These are phyloP conservation scores for Hypoxylon fragiforme DNA, from an alignment of 495 filamentous ascomycete genomes.

Conservation along the genomic window DNA sequence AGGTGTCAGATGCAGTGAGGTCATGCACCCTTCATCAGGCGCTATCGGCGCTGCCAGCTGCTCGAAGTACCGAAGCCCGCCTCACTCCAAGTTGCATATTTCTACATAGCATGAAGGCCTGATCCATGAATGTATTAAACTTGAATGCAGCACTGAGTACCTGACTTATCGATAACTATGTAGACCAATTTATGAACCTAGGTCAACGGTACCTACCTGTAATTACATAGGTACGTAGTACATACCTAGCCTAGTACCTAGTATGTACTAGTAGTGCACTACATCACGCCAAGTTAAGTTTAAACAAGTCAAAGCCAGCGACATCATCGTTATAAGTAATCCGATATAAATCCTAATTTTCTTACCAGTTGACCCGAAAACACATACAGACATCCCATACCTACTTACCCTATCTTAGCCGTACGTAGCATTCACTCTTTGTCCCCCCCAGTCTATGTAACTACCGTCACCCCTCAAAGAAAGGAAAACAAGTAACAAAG, in stretches of 20 bases:
- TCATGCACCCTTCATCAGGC: constrained; percentile 31
- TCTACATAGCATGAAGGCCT: neutral
- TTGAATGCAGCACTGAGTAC: no score
- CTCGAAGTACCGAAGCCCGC: constrained; percentile 6
- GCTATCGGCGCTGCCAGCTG: constrained; percentile 31
- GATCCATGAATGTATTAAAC: neutral
- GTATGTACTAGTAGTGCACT: no score
- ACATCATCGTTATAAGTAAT: constrained; percentile 24
- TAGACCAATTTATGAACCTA: constrained; percentile 5
- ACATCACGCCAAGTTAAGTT: neutral
- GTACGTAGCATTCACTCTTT: neutral
- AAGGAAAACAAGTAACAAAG: no score
- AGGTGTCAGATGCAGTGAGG: constrained; percentile 32
- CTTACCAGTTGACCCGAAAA: no score
- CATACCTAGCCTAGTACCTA: no score
- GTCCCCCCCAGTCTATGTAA: constrained; percentile 1
- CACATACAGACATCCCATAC: no score
- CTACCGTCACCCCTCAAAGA: no score
- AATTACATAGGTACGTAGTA: no score
- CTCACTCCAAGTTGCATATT: no score
- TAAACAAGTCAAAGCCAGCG: constrained; percentile 21
- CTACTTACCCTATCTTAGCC: neutral
- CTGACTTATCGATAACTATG: constrained; percentile 8
- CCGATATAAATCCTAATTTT: no score
- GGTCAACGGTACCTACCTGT: neutral